Evolutionary conservation across 139 green algal species (phyloP), one percentile per base, ranked within the genome.

Genomic region (Tetradesmus obliquus): DNA sequence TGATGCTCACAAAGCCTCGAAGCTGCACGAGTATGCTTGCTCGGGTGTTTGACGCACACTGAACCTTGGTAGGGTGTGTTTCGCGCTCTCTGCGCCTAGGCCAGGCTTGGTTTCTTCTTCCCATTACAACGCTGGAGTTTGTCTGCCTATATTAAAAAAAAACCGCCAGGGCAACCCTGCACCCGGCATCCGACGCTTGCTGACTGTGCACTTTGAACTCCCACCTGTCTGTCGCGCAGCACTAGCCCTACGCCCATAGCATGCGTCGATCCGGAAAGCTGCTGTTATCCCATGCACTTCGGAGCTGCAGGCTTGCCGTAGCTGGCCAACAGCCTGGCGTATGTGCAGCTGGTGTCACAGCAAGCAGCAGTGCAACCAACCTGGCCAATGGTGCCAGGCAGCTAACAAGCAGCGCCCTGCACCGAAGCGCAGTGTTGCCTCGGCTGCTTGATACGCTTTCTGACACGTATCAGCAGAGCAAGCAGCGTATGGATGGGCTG

Each of bases 391-490:
- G 58, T 8, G 20, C 55, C 3, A 54, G 54, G 19, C 82, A 45
- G 20, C 22, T 45, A 13, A 72, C 12, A 15, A 72, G 54, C n/a
- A 83, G 87, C 20, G 87, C 72, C 58, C 5, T 90, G 79, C 87
- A 90, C 4, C 45, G 84, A 17, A 89, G 84, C 19, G 54, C 79
- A 9, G 86, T 90, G 51, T 71, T 90, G 22, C 86, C 86, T 8
- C 55, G 86, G 22, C 19, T 90, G 69, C 69, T 92, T 17, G 89
- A 92, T 32, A 79, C 69, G 15, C 13, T 89, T 3, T 89, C 82
- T 85, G 66, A 86, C n/a, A 69, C 45, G 1, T 92, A 83, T 60
- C 57, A 81, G 45, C 24, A 66, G 53, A 88, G 88, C 76, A 17
- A 5, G 0, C 60, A 55, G 2, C n/a, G 85, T 24, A 94, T 94